These are phyloP conservation scores for Aspergillus awamori DNA, from an alignment of 2,329 filamentous ascomycete species.

Conservation along the genomic window DNA sequence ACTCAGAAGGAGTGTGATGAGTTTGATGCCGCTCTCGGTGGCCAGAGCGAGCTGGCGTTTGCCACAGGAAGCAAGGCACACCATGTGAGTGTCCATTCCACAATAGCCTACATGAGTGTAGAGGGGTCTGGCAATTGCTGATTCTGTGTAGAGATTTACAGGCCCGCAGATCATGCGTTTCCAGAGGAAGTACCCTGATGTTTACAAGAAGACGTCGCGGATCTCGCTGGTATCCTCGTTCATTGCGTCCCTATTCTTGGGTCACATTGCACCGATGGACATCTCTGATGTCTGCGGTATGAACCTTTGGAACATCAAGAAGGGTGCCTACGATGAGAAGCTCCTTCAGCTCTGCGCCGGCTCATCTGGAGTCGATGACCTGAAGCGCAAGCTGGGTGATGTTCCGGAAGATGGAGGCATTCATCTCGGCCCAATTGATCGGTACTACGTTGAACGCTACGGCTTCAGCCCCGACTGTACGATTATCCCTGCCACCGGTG, in stretches of 20 bases:
- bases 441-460: constrained; percentile 78
- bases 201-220: constrained; percentile 77
- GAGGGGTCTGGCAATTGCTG: constrained; percentile 2
- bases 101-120: neutral
- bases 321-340: constrained; percentile 71
- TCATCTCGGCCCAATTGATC: constrained; percentile 72
- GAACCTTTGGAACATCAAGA: constrained; percentile 90
- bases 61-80: constrained; percentile 91
- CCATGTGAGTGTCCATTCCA: constrained; percentile 65
- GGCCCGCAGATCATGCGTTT: constrained; percentile 95
- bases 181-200: constrained; percentile 74
- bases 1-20: constrained; percentile 88
- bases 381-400: constrained; percentile 77
- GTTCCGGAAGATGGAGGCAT: constrained; percentile 80
- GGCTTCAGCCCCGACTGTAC: constrained; percentile 75
- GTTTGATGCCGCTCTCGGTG: constrained; percentile 75
- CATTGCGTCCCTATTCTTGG: constrained; percentile 86
- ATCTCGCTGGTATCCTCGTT: constrained; percentile 97
- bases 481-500: constrained; percentile 86
- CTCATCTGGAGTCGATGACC: constrained; percentile 61
- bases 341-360: constrained; percentile 77
- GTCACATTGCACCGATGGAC: constrained; percentile 83
- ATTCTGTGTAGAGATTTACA: constrained; percentile 73
- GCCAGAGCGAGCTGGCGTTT: constrained; percentile 68
- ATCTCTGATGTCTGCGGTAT: constrained; percentile 94